These are phyloP conservation scores for Picochlorum costavermella DNA, from an alignment of 139 green algal genomes.

Conservation along the genomic window DNA sequence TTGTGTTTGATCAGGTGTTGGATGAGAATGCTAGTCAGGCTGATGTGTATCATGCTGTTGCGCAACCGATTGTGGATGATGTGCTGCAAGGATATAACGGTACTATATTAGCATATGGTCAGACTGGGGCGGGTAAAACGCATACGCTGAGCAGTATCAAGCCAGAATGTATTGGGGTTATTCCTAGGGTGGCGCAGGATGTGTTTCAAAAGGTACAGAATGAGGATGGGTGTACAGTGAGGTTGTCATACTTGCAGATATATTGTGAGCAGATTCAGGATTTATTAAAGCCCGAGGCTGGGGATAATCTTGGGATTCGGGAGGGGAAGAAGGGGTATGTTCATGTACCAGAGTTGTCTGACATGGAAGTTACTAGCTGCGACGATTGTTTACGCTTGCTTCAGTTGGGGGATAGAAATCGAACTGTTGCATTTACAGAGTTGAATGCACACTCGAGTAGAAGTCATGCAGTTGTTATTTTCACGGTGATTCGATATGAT, in stretches of 20 bases:
- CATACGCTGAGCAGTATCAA: slow-evolving; percentile 64
- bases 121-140: slow-evolving; percentile 73
- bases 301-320: slow-evolving; percentile 68
- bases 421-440: slow-evolving; percentile 32
- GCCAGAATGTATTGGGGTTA: slow-evolving; percentile 65
- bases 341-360: slow-evolving; percentile 59
- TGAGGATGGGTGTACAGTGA: slow-evolving; percentile 50
- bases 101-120: slow-evolving; percentile 74
- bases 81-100: slow-evolving; percentile 76
- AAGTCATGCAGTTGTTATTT: slow-evolving; percentile 72
- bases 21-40: slow-evolving; percentile 38
- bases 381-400: slow-evolving; percentile 76
- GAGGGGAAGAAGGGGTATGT: slow-evolving; percentile 63
- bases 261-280: slow-evolving; percentile 83
- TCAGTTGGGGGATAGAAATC: slow-evolving; percentile 67
- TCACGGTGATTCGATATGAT: slow-evolving; percentile 65
- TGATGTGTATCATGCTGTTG: slow-evolving; percentile 60
- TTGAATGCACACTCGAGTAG: slow-evolving; percentile 75
- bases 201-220: slow-evolving; percentile 44
- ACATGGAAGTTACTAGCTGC: slow-evolving; percentile 48
- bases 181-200: slow-evolving; percentile 58
- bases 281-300: slow-evolving; percentile 51
- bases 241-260: slow-evolving; percentile 80
- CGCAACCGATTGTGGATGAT: slow-evolving; percentile 54
- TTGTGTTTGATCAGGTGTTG: slow-evolving; percentile 53